Percentiles rank a stretch among this genome's conserved stretches.
Conservation (phyloP, 768 basidiomycete species). For the Podaxis pistillaris region DNA sequence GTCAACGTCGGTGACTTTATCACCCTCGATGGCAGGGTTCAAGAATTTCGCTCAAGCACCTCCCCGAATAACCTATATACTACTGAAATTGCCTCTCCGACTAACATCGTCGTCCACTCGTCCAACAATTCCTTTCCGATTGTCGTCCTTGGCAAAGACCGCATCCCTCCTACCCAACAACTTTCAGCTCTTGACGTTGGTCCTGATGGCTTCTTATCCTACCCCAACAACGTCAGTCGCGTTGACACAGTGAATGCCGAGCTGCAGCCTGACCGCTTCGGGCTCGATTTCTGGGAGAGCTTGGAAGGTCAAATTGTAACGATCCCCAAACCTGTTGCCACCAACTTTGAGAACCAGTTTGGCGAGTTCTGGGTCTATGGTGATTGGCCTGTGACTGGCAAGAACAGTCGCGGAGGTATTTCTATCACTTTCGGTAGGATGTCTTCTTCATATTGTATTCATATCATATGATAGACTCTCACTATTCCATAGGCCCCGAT, state of each 20-base stretch:
- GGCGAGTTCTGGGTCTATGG: constrained; percentile 62
- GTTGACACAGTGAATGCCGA: constrained; percentile 45
- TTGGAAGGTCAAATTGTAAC: constrained; percentile 59
- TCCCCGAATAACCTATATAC: constrained; percentile 44
- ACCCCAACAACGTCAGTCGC: constrained; percentile 51
- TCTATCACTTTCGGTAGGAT: constrained; percentile 44
- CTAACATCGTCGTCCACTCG: constrained; percentile 42
- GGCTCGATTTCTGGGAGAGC: constrained; percentile 65
- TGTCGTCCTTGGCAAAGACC: constrained; percentile 50
- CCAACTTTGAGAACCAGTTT: constrained; percentile 50
- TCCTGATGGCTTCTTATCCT: constrained; percentile 51
- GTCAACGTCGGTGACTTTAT: constrained; percentile 49
- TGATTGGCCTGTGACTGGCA: constrained; percentile 53
- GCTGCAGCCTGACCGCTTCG: constrained; percentile 49
- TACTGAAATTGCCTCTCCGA: constrained; percentile 48
- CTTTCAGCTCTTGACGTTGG: constrained; percentile 51
- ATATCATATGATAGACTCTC: constrained; percentile 5
- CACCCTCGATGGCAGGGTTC: constrained; percentile 41
- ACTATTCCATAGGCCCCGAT: constrained; percentile 35
- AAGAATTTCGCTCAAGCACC: constrained; percentile 47
- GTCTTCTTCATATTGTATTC: constrained; percentile 6
- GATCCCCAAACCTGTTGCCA: constrained; percentile 43
- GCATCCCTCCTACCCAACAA: constrained; percentile 48
- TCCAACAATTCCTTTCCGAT: constrained; percentile 45
- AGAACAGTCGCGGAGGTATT: constrained; percentile 55